Percentiles rank a stretch among this genome's conserved stretches.
These are phyloP conservation scores for Globisporangium okanoganense DNA, from an alignment of 352 stramenopile genomes.

Conservation along the genomic window DNA sequence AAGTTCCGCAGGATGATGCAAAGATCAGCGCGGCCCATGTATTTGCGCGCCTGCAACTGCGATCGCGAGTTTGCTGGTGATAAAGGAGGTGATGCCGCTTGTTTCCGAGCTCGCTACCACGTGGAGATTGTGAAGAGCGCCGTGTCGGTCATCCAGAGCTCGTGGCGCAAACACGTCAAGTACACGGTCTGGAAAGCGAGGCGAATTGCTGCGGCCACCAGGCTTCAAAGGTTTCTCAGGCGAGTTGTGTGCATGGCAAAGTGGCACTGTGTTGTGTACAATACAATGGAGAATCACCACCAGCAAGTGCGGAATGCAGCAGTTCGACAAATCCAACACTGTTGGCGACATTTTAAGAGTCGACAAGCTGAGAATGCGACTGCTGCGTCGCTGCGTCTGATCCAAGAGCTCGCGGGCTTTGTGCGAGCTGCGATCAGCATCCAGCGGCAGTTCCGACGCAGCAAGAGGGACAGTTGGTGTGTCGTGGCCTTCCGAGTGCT, in stretches of 20 bases:
- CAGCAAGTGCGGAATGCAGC: background rate
- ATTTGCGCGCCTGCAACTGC: conserved; percentile 29
- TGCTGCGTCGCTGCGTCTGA: conserved; percentile 2
- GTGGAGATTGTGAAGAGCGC: conserved; percentile 43
- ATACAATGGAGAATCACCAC: background rate
- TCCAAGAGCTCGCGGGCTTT: conserved; percentile 18
- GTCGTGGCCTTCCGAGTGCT: conserved; percentile 24
- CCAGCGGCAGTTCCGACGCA: conserved; percentile 31
- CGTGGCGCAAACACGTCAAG: conserved; percentile 37
- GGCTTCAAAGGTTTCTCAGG: conserved; percentile 13
- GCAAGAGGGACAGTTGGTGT: conserved; percentile 29
- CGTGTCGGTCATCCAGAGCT: conserved; percentile 36
- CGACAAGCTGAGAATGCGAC: conserved; percentile 6
- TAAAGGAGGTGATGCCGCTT: background rate
- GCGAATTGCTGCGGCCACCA: background rate
- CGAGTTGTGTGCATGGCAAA: background rate
- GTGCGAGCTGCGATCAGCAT: conserved; percentile 28
- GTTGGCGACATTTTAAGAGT: conserved; percentile 4
- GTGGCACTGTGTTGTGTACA: conserved; percentile 10
- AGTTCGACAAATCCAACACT: conserved; percentile 12
- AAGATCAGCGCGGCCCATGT: conserved; percentile 41
- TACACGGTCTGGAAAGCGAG: conserved; percentile 12
- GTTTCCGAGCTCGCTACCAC: conserved; percentile 29
- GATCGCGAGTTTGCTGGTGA: background rate
- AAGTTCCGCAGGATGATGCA: conserved; percentile 27